Base-by-base conservation (phyloP, 768 basidiomycete species). In the Phaffia australis region DNA sequence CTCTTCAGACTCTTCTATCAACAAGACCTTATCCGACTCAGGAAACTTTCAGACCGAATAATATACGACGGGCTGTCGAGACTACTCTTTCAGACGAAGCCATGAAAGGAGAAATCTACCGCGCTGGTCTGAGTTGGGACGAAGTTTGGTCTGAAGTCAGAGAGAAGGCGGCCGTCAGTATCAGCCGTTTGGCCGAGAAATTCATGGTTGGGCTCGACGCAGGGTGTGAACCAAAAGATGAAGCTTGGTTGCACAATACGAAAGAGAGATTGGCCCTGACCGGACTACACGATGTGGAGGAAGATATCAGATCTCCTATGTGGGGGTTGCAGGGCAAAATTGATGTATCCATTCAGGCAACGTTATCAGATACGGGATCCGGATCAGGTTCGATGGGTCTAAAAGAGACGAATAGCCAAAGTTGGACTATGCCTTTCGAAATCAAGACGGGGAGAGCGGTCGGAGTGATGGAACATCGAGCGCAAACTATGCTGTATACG, bases 401-500 rank as follows among this genome's bases (percentile, higher is more conserved):
- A 29, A 54, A 49, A 42, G 47, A 60, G 27, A 47, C 27, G 9
- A 35, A 52, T 23, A 46, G 42, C 8, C 30, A 57, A 46, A 59
- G 56, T 29, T 71, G 68, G 56, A 72, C 84, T 0, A 80, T 86
- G 71, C 94, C 94, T 0, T 84, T 99, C 62, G 95, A 99, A 76
- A 89, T 99, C 77, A 99, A 99, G 78, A 99, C 95, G 0, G 95
- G 95, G 1, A 81, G 87, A 35, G 78, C 86, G 0, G 78, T 82
- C 9, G 86, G 84, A 0, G 82, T 83, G 1, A 85, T 92, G 83
- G 91, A 94, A 70, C 94, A 98, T 76, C 87, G 95, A 48, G 95
- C 95, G 0, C 95, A 99, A 76, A 99, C 95, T 0, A 92, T 97
- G 86, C 78, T 99, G 3, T 99, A 99, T 75, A 94, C 91, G 0